Evolutionary conservation across 1,139 yeast species (phyloP).

Genomic region (Debaryomyces singareniensis): DNA sequence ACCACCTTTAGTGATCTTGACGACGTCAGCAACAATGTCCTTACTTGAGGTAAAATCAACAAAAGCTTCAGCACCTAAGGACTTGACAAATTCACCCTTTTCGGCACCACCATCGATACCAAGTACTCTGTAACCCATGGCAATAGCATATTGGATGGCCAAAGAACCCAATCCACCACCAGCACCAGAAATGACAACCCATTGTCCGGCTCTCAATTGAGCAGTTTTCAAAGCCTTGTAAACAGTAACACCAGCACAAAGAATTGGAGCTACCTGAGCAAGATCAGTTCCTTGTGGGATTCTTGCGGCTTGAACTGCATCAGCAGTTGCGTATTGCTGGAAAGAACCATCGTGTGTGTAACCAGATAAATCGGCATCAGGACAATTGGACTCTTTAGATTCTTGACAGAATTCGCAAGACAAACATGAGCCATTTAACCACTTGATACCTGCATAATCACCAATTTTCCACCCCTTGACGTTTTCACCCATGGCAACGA

Average conservation of each 20-base stretch:
- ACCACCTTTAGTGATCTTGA: conserved; percentile 66
- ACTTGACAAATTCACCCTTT: conserved; percentile 49
- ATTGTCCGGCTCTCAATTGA: conserved; percentile 56
- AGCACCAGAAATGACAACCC: conserved; percentile 77
- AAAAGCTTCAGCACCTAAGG: conserved; percentile 61
- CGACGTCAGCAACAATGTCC: conserved; percentile 51
- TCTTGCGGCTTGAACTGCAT: conserved; percentile 79
- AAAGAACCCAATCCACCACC: conserved; percentile 76
- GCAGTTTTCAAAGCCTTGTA: conserved; percentile 75
- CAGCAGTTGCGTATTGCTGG: conserved; percentile 70
- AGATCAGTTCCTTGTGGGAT: conserved; percentile 67
- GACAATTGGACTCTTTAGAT: conserved; percentile 63
- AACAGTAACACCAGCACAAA: conserved; percentile 79
- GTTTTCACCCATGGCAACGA: conserved; percentile 62
- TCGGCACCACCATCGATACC: conserved; percentile 75
- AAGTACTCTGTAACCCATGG: conserved; percentile 68
- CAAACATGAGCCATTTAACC: conserved; percentile 71
- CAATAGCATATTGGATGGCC: conserved; percentile 69
- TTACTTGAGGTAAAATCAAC: conserved; percentile 57
- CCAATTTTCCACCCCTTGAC: conserved; percentile 66
- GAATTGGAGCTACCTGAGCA: conserved; percentile 69
- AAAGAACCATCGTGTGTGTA: conserved; percentile 71
- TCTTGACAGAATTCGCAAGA: conserved; percentile 63
- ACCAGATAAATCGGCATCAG: conserved; percentile 64
- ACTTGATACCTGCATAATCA: conserved; percentile 68